These are phyloP conservation scores for Ogataea sp. DNA, from an alignment of 805 yeast species.

Conservation along the genomic window DNA sequence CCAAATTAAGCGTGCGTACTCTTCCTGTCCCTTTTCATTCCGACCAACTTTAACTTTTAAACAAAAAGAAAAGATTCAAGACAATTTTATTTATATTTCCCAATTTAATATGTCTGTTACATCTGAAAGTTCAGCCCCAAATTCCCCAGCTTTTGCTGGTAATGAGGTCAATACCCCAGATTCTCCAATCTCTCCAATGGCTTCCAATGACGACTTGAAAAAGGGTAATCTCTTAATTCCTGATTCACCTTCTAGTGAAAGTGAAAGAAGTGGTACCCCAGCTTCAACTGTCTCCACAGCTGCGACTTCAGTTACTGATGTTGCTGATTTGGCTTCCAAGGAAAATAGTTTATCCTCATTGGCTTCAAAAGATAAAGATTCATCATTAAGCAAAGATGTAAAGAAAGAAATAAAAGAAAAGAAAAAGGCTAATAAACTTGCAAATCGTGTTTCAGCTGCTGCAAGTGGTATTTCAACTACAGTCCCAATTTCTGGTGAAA, in stretches of 20 bases:
- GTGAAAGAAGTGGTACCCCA: constrained; percentile 31
- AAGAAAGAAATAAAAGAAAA: constrained; percentile 18
- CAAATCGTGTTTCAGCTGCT: constrained; percentile 36
- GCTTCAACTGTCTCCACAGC: constrained; percentile 30
- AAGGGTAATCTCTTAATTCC: constrained; percentile 13
- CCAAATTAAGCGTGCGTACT: constrained; percentile 1
- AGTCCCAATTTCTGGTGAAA: constrained; percentile 71
- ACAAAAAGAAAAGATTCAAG: not conserved
- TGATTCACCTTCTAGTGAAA: constrained; percentile 22
- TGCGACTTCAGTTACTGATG: constrained; percentile 19
- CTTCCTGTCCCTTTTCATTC: no score
- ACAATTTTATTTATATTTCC: no score
- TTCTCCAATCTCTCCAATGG: constrained; percentile 2
- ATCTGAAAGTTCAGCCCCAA: constrained; percentile 3
- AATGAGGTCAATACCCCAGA: constrained; percentile 1
- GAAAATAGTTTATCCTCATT: constrained; percentile 2
- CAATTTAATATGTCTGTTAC: constrained; percentile 1
- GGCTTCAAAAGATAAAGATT: constrained; percentile 1
- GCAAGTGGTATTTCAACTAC: constrained; percentile 73
- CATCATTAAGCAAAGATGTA: constrained; percentile 10
- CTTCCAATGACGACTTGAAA: not conserved
- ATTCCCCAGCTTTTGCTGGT: constrained; percentile 1
- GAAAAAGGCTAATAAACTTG: constrained; percentile 21
- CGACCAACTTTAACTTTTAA: no score
- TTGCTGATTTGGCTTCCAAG: constrained; percentile 8